These are phyloP conservation scores for Picea mariana DNA, from an alignment of 83 land plant genomes.

Conservation along the genomic window DNA sequence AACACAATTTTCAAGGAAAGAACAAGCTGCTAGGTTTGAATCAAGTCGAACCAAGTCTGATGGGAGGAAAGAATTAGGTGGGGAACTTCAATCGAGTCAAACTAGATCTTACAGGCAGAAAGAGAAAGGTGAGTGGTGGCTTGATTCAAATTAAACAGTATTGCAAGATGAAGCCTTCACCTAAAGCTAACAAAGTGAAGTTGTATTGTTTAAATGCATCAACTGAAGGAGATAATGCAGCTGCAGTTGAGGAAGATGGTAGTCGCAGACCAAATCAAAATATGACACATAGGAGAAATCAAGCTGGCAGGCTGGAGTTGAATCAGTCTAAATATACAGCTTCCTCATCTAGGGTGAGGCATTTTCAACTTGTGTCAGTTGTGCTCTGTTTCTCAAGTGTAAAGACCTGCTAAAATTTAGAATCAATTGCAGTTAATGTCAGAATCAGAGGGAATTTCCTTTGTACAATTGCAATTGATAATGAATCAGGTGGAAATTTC, in stretches of 20 bases:
- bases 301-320: background rate
- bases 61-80: background rate
- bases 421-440: no score
- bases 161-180: background rate
- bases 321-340: slow-evolving; percentile 3
- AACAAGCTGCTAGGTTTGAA: slow-evolving; percentile 4
- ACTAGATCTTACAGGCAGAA: background rate
- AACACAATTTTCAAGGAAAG: slow-evolving; percentile 54
- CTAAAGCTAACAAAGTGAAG: background rate
- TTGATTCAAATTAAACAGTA: background rate
- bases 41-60: slow-evolving; percentile 13
- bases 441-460: no score
- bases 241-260: background rate
- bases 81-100: background rate
- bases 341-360: slow-evolving; percentile 16
- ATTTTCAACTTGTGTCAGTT: background rate
- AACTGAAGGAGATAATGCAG: background rate
- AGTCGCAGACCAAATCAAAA: background rate
- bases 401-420: background rate
- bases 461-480: no score
- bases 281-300: background rate
- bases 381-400: background rate
- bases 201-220: background rate
- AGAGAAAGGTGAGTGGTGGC: slow-evolving; percentile 5
- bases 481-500: no score